These are phyloP conservation scores for Suillus discolor DNA, from an alignment of 768 basidiomycete species.

Conservation along the genomic window DNA sequence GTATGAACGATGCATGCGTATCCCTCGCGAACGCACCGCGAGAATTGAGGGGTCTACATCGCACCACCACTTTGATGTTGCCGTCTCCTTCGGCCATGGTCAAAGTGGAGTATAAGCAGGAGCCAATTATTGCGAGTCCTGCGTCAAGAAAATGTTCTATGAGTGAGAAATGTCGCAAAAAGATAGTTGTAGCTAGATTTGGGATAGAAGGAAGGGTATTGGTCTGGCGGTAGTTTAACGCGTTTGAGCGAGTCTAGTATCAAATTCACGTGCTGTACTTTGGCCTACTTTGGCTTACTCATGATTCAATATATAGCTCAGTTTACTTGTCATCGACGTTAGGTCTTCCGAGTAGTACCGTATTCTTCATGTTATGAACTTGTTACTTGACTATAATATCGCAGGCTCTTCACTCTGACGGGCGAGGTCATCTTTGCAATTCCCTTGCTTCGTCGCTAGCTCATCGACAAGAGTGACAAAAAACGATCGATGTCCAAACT, in stretches of 20 bases:
- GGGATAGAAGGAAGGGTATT: conserved; percentile 10
- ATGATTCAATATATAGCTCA: not conserved
- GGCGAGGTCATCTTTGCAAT: conserved; percentile 75
- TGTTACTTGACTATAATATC: conserved; percentile 91
- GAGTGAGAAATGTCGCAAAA: conserved; percentile 10
- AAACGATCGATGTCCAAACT: conserved; percentile 83
- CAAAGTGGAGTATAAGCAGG: conserved; percentile 17
- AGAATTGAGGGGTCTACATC: conserved; percentile 95
- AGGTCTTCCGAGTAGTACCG: no score
- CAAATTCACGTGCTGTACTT: conserved; percentile 9
- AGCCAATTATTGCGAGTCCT: conserved; percentile 11
- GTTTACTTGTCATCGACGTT: conserved; percentile 6
- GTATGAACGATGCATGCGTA: not conserved
- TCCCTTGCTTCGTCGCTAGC: conserved; percentile 76
- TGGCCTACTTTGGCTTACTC: not conserved
- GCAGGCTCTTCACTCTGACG: conserved; percentile 78
- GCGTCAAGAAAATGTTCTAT: conserved; percentile 11
- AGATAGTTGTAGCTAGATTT: conserved; percentile 13
- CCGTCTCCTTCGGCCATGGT: conserved; percentile 82
- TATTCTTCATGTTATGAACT: conserved; percentile 92
- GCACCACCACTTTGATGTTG: conserved; percentile 91
- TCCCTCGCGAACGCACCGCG: conserved; percentile 63
- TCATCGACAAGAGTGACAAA: conserved; percentile 23
- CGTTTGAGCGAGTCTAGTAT: conserved; percentile 12
- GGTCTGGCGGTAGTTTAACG: conserved; percentile 10